phyloP scores from a whole-genome alignment of 306 rosid species.

The peach (Prunus persica) region Prunus_persica_NCBIv2 NC_034009.1:7655501-7656000 shows the following conservation, averaged over 20 bases:
- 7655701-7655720: constrained; percentile 4
- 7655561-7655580: background rate
- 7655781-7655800: background rate
- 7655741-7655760: background rate
- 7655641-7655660: background rate
- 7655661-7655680: background rate
- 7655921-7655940: constrained; percentile 16
- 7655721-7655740: constrained; percentile 5
- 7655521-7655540: background rate
- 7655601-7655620: background rate
- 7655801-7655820: constrained; percentile 3
- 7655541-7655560: background rate
- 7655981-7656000: constrained; percentile 10
- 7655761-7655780: background rate
- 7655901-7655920: constrained; percentile 32
- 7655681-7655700: constrained; percentile 19
- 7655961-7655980: background rate
- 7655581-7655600: background rate
- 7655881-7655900: background rate
- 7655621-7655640: background rate
- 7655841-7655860: constrained; percentile 2
- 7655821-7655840: constrained; percentile 6
- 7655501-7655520: background rate
- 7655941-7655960: constrained; percentile 4
- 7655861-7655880: constrained; percentile 12